phyloP scores from a whole-genome alignment of 2,329 filamentous ascomycete species.

The Colletotrichum sp. region DNA sequence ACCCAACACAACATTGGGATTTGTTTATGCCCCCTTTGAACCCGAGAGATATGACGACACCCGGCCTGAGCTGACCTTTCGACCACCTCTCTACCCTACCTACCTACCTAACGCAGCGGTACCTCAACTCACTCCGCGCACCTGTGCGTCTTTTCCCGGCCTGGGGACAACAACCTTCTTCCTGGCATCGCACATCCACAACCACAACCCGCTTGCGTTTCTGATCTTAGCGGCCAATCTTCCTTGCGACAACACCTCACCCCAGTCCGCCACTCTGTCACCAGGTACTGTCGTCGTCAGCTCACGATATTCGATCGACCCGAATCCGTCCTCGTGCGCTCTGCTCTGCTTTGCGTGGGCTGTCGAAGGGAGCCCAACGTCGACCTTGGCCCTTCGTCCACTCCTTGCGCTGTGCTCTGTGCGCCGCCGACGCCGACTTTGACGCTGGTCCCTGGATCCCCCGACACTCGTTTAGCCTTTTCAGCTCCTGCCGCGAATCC shows the following conservation, averaged over 20 bases:
- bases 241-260: background rate
- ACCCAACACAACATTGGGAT: background rate
- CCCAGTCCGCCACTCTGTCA: background rate
- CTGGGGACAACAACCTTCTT: background rate
- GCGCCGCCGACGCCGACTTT: background rate
- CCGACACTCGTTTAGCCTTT: slow-evolving; percentile 11
- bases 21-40: slow-evolving; percentile 8
- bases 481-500: background rate
- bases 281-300: background rate
- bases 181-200: background rate
- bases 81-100: background rate
- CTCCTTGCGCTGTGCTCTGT: slow-evolving; percentile 15
- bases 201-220: background rate
- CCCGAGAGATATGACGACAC: slow-evolving; percentile 20
- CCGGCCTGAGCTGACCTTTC: slow-evolving; percentile 12
- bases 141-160: background rate
- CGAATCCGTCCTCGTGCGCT: background rate
- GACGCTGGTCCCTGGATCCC: slow-evolving; percentile 8
- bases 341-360: slow-evolving; percentile 6
- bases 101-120: background rate
- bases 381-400: slow-evolving; percentile 12
- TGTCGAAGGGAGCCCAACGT: slow-evolving; percentile 12
- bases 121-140: background rate
- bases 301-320: background rate
- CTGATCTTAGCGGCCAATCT: background rate